A percentile compares a stretch with the other conserved stretches of the same genome.
Conservation (phyloP, 164 flowering plant genomes). For the Vitis labrusca region DNA sequence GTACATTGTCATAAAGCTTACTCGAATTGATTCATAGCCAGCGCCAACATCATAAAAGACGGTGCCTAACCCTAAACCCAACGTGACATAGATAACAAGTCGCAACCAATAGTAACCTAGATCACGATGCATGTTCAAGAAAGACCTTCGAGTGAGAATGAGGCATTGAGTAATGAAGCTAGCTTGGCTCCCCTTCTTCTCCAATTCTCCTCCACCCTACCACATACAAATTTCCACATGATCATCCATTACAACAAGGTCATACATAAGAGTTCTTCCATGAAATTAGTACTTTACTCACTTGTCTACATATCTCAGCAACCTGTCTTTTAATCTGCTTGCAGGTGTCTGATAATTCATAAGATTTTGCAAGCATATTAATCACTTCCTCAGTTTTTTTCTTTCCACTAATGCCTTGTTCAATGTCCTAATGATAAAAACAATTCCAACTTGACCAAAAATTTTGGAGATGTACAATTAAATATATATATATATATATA, state of each 20-base stretch:
- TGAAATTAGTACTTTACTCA: constrained; percentile 7
- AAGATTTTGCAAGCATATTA: constrained; percentile 39
- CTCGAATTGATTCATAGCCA: constrained; percentile 15
- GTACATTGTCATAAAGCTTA: neutral
- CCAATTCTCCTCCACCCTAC: constrained; percentile 7
- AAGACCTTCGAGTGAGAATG: constrained; percentile 31
- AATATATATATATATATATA: too few species aligned
- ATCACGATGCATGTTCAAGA: constrained; percentile 37
- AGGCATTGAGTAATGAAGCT: constrained; percentile 28
- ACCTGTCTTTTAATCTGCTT: constrained; percentile 26
- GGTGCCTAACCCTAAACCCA: constrained; percentile 18
- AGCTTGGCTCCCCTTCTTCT: constrained; percentile 25
- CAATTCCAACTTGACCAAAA: too few species aligned
- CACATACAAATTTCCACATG: neutral
- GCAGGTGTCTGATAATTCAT: constrained; percentile 37
- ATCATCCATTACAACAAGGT: too few species aligned
- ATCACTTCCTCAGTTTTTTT: constrained; percentile 41
- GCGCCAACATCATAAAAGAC: constrained; percentile 15
- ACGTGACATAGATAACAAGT: constrained; percentile 19
- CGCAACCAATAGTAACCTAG: constrained; percentile 45
- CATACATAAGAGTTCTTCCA: too few species aligned
- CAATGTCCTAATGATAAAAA: constrained; percentile 20
- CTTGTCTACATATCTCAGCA: constrained; percentile 26
- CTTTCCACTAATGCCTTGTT: constrained; percentile 28
- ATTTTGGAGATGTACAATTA: too few species aligned